A percentile compares a stretch with the other conserved stretches of the same genome.
Evolutionary conservation across 139 green algal species (phyloP).

Genomic region (Chlorella sp.): DNA sequence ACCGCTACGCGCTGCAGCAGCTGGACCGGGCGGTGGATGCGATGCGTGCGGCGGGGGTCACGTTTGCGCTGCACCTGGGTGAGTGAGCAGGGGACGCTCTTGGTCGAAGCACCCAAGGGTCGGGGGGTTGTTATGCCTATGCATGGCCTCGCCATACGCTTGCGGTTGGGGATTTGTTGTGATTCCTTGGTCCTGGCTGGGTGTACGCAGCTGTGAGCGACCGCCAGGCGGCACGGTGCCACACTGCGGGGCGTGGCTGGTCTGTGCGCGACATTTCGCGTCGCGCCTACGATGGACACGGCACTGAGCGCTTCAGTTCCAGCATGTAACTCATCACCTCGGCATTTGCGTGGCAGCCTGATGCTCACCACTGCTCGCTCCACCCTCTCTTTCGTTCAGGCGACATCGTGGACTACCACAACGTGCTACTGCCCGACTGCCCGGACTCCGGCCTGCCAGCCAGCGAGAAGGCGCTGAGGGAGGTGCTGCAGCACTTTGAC

Average conservation of each 20-base stretch:
- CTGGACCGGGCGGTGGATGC: conserved; percentile 45
- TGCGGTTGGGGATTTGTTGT: too few species aligned
- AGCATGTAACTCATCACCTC: too few species aligned
- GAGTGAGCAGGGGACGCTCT: conserved; percentile 21
- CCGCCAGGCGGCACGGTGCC: too few species aligned
- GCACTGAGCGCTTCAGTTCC: too few species aligned
- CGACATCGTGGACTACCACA: conserved; percentile 35
- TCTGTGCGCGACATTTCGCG: too few species aligned
- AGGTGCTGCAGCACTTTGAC: conserved; percentile 57
- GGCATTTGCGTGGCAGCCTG: not conserved
- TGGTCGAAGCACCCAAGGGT: too few species aligned
- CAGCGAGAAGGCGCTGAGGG: conserved; percentile 49
- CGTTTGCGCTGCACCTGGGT: conserved; percentile 65
- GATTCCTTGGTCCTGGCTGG: too few species aligned
- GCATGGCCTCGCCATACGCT: too few species aligned
- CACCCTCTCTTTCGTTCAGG: not conserved
- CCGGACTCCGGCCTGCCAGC: not conserved
- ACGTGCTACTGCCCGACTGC: not conserved
- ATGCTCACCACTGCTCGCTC: not conserved
- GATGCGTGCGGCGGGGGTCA: conserved; percentile 32
- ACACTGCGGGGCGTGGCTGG: too few species aligned
- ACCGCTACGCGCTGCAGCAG: conserved; percentile 56
- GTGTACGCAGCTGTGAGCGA: too few species aligned
- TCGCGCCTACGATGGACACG: too few species aligned
- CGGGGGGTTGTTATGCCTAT: too few species aligned